Conservation (phyloP, 2,329 filamentous ascomycete species). For the Coniella lustricola region DNA sequence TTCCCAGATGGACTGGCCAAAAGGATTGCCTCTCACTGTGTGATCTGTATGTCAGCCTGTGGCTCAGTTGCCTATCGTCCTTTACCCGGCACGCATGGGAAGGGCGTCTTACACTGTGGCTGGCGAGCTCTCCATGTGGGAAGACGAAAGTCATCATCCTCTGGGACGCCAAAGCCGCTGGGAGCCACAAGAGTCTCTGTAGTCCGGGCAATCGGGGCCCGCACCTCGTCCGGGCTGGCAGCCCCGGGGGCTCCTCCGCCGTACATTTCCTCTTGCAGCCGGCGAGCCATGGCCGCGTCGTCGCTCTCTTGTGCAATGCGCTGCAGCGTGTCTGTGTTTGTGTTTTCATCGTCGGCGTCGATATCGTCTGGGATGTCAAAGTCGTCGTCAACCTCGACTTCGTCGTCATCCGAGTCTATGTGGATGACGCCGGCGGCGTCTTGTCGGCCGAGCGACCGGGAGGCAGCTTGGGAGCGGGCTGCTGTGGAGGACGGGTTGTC, state of each 20-base stretch:
- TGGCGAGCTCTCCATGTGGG: conserved; percentile 27
- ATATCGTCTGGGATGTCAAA: conserved; percentile 30
- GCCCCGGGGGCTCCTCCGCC: conserved; percentile 28
- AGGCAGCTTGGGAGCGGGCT: conserved; percentile 17
- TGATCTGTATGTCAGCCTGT: conserved; percentile 5
- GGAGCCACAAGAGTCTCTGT: conserved; percentile 87
- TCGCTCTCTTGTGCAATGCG: conserved; percentile 63
- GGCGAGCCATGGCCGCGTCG: conserved; percentile 86
- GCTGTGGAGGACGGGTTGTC: conserved; percentile 2
- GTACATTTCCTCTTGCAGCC: conserved; percentile 89
- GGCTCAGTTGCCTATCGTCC: background rate
- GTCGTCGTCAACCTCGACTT: conserved; percentile 45
- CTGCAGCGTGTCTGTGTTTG: conserved; percentile 33
- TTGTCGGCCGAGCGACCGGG: conserved; percentile 35
- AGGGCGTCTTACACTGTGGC: background rate
- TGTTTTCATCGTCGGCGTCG: conserved; percentile 30
- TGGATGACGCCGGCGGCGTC: conserved; percentile 59
- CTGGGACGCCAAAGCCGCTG: conserved; percentile 41
- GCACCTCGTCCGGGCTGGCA: conserved; percentile 51
- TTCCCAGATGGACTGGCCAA: conserved; percentile 34
- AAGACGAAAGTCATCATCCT: conserved; percentile 53
- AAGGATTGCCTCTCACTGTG: conserved; percentile 26
- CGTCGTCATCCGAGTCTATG: conserved; percentile 71
- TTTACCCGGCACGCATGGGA: background rate
- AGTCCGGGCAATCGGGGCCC: conserved; percentile 84